Evolutionary conservation across 1,139 yeast genomes (phyloP), one percentile per base, ranked within the genome.

Genomic region (Yamadazyma buinensis): DNA sequence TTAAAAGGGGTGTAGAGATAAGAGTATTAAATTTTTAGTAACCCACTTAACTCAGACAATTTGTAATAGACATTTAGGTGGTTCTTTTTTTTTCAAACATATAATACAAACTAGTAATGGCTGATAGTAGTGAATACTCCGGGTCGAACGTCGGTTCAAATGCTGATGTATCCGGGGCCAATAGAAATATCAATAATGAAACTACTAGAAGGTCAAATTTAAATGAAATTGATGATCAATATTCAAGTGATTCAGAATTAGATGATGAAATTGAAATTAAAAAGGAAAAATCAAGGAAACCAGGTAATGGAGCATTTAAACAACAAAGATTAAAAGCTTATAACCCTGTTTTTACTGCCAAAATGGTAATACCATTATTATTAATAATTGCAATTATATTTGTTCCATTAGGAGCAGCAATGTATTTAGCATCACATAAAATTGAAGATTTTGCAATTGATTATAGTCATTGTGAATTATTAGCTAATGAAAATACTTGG

Each of bases 391-490:
- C 96, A 4, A 68, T 85, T n/a, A 66, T 92, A 10, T 85, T 90
- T 53, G 85, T 90, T 12, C 95, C 97, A 7, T 70, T 92, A 29
- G 98, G 98, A 22, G 97, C 90, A 1, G 90, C 84, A 40, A 79
- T 92, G 78, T 71, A 92, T 58, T 80, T 81, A 42, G 94, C 95
- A 5, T 75, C 92, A n/a, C 67, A 75, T 41, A 66, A 69, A 42
- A 83, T 87, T 5, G 84, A 88, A 56, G 96, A 92, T 51, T 52
- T 92, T 28, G 73, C 75, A 13, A 82, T 92, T 39, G 94, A 87
- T 49, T 92, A 92, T 58, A 73, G 88, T 17, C 77, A 80, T 38
- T 92, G 98, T 66, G 75, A 72, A 41, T 50, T 51, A 8, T 49
- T 64, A 37, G 96, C 96, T 2, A 67, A 70, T 19, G 41, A 58